Evolutionary conservation across 352 stramenopile genomes (phyloP).

Genomic region (Hyaloperonospora arabidopsidis): DNA sequence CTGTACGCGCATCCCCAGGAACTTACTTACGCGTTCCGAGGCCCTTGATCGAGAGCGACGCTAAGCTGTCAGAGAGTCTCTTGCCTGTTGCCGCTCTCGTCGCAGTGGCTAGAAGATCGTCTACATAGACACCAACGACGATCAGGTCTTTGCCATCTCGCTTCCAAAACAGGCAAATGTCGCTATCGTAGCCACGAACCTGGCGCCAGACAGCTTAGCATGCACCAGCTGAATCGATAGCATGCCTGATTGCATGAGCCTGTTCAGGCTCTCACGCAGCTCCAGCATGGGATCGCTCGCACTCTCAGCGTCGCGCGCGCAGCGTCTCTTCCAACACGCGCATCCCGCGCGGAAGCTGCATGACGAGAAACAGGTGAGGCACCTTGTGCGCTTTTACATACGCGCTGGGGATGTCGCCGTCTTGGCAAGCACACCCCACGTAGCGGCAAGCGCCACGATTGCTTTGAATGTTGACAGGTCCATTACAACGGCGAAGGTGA

Average conservation of each 20-base stretch:
- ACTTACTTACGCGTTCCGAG: neutral
- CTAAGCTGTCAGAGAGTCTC: neutral
- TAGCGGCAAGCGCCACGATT: neutral
- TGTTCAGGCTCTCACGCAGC: conserved; percentile 32
- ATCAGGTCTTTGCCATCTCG: too few relatives aligned
- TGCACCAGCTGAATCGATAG: conserved; percentile 25
- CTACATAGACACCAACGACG: neutral
- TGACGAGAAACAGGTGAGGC: neutral
- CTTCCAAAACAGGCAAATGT: neutral
- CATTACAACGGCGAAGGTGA: neutral
- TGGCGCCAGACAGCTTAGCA: neutral
- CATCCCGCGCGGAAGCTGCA: neutral
- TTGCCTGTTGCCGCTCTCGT: neutral
- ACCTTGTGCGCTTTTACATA: neutral
- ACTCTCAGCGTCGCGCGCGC: neutral
- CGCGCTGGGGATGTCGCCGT: too few relatives aligned
- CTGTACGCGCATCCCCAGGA: neutral
- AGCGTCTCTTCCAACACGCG: too few relatives aligned
- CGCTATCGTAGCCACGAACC: neutral
- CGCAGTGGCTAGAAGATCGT: neutral
- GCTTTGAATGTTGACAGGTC: neutral
- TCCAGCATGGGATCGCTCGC: neutral
- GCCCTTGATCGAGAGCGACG: neutral
- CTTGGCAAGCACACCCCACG: too few relatives aligned
- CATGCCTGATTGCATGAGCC: conserved; percentile 21